Conservation (phyloP, 345 rosid species). For the Populus euphratica region DNA sequence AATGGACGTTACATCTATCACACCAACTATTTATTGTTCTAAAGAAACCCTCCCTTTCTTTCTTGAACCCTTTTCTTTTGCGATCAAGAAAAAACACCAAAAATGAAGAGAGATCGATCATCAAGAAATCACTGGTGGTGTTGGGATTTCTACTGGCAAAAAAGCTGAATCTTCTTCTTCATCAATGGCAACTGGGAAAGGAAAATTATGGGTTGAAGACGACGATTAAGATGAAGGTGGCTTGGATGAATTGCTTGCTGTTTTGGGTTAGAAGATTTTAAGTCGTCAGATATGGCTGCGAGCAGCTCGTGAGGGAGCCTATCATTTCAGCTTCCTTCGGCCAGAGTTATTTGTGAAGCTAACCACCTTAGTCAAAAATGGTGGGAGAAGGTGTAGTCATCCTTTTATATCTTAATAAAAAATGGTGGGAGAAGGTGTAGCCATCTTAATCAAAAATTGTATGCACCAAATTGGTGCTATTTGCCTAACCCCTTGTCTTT, state of each 20-base stretch:
- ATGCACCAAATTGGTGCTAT: no score
- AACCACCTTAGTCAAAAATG: no score
- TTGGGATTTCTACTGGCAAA: background rate
- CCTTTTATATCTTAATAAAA: no score
- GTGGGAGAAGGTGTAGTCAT: no score
- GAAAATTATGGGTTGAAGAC: conserved; percentile 30
- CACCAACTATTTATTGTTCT: conserved; percentile 2
- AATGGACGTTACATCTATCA: conserved; percentile 32
- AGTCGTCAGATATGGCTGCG: conserved; percentile 30
- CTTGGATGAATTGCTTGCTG: conserved; percentile 29
- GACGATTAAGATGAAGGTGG: conserved; percentile 44
- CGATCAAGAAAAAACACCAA: background rate
- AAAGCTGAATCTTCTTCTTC: conserved; percentile 21
- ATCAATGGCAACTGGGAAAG: conserved; percentile 37
- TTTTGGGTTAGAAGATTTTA: conserved; percentile 25
- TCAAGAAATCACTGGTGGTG: conserved; percentile 28
- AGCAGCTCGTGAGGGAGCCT: no score
- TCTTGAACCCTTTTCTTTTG: background rate
- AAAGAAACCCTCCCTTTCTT: background rate
- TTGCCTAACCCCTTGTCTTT: no score
- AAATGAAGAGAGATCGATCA: conserved; percentile 50
- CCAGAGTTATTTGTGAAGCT: no score
- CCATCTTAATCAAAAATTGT: no score
- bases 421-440: no score
- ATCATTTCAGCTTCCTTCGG: no score